Conservation (phyloP, 371 early-diverging fungal genomes). For the Amoeboradix gromovi region DNA sequence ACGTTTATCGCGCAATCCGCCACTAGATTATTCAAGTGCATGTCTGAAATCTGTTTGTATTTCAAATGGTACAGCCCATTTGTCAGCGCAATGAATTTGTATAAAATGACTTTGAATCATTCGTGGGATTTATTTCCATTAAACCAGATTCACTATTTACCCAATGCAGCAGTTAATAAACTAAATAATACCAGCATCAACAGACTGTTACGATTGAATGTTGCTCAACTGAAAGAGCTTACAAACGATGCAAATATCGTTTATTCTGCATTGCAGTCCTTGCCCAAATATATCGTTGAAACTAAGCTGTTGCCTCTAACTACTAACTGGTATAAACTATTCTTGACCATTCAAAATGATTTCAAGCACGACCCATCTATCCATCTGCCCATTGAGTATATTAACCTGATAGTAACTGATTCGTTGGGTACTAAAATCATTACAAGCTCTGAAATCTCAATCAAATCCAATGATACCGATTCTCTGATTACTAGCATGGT, state of each 20-base stretch:
- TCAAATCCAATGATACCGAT: too few relatives aligned
- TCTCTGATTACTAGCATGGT: too few relatives aligned
- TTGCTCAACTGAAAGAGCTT: not conserved
- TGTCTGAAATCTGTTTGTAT: slow-evolving; percentile 76
- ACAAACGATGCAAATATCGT: not conserved
- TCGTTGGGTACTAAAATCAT: not conserved
- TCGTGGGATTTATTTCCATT: slow-evolving; percentile 25
- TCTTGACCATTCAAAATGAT: not conserved
- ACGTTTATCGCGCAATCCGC: slow-evolving; percentile 85
- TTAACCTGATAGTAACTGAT: not conserved
- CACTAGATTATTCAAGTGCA: slow-evolving; percentile 65
- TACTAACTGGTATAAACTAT: not conserved
- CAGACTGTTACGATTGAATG: not conserved
- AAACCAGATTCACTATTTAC: not conserved
- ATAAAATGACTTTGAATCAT: slow-evolving; percentile 71
- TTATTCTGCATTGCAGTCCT: not conserved
- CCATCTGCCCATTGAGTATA: not conserved
- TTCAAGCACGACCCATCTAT: not conserved
- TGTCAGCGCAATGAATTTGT: slow-evolving; percentile 46
- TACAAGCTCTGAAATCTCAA: too few relatives aligned
- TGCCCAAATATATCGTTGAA: not conserved
- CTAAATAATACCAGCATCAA: not conserved
- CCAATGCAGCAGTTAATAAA: not conserved
- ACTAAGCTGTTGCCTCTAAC: not conserved
- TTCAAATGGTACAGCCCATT: slow-evolving; percentile 82